These are phyloP conservation scores for Phalaenopsis hybrid DNA, from an alignment of 116 monocot species.

Conservation along the genomic window DNA sequence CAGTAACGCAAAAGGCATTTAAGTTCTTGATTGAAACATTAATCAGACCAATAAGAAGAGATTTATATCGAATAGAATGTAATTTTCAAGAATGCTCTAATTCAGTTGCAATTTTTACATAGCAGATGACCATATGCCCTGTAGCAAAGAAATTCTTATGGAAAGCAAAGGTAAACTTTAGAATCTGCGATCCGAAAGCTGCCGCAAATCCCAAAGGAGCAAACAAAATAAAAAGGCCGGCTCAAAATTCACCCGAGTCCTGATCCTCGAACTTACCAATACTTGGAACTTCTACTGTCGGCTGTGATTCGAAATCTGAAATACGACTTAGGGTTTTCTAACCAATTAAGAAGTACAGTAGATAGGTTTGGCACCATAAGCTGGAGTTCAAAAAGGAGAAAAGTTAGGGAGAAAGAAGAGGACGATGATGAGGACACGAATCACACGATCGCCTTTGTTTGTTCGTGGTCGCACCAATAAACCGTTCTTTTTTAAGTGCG, in stretches of 20 bases:
- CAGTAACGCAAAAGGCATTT: neutral
- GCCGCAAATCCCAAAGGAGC: neutral
- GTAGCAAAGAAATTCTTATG: neutral
- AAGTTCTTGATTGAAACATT: neutral
- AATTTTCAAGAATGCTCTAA: neutral
- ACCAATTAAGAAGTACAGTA: neutral
- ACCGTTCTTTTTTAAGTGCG: neutral
- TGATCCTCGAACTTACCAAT: neutral
- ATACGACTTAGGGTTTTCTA: neutral
- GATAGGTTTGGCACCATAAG: neutral
- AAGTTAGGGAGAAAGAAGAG: neutral
- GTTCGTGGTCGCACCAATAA: neutral
- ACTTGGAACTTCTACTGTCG: neutral
- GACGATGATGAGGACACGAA: constrained; percentile 5
- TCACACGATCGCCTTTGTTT: neutral
- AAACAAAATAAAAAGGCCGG: neutral
- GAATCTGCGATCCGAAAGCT: neutral
- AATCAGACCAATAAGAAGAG: neutral
- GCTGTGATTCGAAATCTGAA: neutral
- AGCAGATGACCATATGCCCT: neutral
- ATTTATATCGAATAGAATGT: neutral
- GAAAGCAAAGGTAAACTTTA: neutral
- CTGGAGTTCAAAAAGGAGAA: neutral
- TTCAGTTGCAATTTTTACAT: neutral
- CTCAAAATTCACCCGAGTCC: neutral